Base-by-base conservation (phyloP, 345 rosid genomes). In the Erodium maritimum region DNA sequence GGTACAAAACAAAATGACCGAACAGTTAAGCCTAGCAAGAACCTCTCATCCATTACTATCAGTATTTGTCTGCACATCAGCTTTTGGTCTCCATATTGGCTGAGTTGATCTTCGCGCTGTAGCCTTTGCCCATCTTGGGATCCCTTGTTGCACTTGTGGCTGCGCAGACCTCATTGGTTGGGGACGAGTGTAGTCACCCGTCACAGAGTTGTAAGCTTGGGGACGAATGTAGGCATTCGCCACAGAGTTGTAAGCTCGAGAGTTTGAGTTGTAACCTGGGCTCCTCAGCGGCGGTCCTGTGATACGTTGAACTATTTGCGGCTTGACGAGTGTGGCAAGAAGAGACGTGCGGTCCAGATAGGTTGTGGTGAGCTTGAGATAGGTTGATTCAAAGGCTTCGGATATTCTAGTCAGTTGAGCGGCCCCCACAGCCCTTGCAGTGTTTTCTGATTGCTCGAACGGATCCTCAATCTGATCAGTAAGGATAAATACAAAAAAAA, bases 381-480 rank as follows among this genome's bases (percentile, higher is more conserved):
- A 68, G n/a, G 95, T 79, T 24, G 17, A 66, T 65, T 62, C 70
- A 67, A 88, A 78, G 8, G 68, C 87, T 66, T 73, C 78, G 2
- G 81, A 71, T 68, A 91, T 86, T 68, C 58, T 79, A 13, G 48
- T 61, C 69, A 91, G 66, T 65, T 80, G 78, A 61, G 61, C 71
- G 50, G 71, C 67, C 37, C 76, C 71, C 12, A 91, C 93, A 21
- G 81, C 72, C 63, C 96, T 79, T 21, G 96, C 93, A 50, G 87
- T 52, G 69, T 88, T 91, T 74, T 75, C 84, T 10, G 90, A 88
- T 74, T 82, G 95, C 78, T 88, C 95, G 18, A 86, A 81, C 20
- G 96, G 98, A 77, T 91, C 98, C 78, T 91, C 98, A 52, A 88
- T 71, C 96, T 91, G 65, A 62, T 62, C 56, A 58, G 69, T 16